phyloP scores from a whole-genome alignment of 2,329 filamentous ascomycete species.

The Pseudocercospora cruenta region DNA sequence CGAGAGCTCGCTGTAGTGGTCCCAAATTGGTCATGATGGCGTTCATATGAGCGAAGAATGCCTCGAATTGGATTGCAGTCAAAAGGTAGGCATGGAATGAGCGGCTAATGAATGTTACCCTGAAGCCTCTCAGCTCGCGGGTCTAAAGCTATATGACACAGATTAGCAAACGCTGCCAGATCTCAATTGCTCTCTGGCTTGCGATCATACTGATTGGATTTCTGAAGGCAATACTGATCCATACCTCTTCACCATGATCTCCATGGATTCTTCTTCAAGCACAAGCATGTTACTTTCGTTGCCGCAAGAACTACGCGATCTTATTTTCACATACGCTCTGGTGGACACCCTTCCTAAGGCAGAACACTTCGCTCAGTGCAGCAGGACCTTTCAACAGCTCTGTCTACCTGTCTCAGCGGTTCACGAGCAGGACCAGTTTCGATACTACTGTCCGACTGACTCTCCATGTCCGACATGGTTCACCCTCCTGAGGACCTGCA shows the following conservation, averaged over 20 bases:
- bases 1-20: not conserved
- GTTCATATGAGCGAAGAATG: not conserved
- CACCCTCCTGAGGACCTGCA: conserved; percentile 7
- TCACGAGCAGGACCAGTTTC: not conserved
- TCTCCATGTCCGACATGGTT: conserved; percentile 12
- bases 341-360: not conserved
- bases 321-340: conserved; percentile 8
- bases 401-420: not conserved
- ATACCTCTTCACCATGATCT: not conserved
- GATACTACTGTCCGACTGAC: not conserved
- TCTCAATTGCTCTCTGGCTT: not conserved
- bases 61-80: not conserved
- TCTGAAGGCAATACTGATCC: not conserved
- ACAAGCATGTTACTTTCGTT: conserved; percentile 6
- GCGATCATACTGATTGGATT: too few relatives aligned
- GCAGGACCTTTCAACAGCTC: not conserved
- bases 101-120: too few relatives aligned
- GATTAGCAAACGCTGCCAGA: not conserved
- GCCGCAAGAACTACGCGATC: conserved; percentile 15
- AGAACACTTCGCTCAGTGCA: not conserved
- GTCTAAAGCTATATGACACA: not conserved
- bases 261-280: not conserved
- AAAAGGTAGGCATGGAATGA: not conserved
- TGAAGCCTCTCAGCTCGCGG: not conserved
- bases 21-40: not conserved